Conservation (phyloP, 139 green algal genomes). For the Dunaliella primolecta region DNA sequence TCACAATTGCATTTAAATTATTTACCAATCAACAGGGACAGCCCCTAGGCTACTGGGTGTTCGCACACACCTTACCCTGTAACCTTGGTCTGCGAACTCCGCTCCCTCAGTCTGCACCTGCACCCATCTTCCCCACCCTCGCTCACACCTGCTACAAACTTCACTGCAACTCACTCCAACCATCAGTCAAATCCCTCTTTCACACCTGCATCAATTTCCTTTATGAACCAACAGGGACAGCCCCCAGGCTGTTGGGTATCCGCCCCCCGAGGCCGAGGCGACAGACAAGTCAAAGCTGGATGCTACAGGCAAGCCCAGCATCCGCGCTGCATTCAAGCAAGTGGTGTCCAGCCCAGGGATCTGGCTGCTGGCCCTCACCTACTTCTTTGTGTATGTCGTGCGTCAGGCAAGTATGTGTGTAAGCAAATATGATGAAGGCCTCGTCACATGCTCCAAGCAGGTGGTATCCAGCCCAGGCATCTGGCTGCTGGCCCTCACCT, state of each 20-base stretch:
- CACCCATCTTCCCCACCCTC: too few species aligned
- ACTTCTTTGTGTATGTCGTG: constrained; percentile 68
- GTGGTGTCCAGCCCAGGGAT: constrained; percentile 55
- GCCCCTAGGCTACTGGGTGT: constrained; percentile 13
- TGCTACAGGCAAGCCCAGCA: constrained; percentile 15
- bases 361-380: constrained; percentile 65
- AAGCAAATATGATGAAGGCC: background rate
- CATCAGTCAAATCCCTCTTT: too few species aligned
- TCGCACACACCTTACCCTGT: too few species aligned
- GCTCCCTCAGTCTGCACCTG: too few species aligned
- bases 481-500: constrained; percentile 60
- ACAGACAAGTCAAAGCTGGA: background rate
- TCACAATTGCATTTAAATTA: too few species aligned
- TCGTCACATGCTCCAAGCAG: background rate
- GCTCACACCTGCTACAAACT: too few species aligned
- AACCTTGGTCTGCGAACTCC: too few species aligned
- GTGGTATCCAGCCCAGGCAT: constrained; percentile 55
- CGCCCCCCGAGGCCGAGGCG: constrained; percentile 46
- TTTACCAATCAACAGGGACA: background rate
- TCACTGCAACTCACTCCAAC: too few species aligned
- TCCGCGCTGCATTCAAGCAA: constrained; percentile 53
- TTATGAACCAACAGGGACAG: background rate
- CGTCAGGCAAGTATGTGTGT: constrained; percentile 22
- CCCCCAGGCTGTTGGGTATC: constrained; percentile 16
- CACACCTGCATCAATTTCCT: too few species aligned